Base-by-base conservation (phyloP, 805 yeast species). In the Hanseniaspora occidentalis region DNA sequence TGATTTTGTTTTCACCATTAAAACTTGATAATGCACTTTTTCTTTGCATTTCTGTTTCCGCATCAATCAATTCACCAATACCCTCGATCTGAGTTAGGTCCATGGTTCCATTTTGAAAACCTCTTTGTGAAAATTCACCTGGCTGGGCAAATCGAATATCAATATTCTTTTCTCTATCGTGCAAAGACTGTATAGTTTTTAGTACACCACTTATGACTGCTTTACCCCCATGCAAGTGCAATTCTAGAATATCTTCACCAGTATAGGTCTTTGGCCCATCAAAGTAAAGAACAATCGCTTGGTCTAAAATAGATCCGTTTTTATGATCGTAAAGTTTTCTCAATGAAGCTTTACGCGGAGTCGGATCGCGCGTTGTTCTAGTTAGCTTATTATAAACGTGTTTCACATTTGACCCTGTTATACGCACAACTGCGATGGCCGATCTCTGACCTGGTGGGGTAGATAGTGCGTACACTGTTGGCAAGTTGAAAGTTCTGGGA, bases 21-120 rank as follows among this genome's bases (percentile, higher is more conserved):
- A 89, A 76, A 21, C 89, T 76, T 2, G 70, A 64, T 13, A 86
- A 60, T 0, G 94, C 88, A 3, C 89, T 77, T 1, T 72, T 57
- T 42, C 97, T 70, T 53, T 92, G 96, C 6, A 75, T 60, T 56
- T 89, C 97, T 0, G 98, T 92, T 52, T 92, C 96, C 0, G 97
- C 95, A 50, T 88, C 88, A 31, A 92, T 84, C 54, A 88, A 62
- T 36, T 83, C 94, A 40, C 86, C 69, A 7, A 92, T 77, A 0
- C 96, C 96, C 59, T 92, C 98, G 7, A 84, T 73, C 53, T 88
- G 85, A 0, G 96, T 84, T 44, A 92, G 65, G 56, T 92, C 97
- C 50, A 84, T 68, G 38, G 80, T 66, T 0, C 88, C 83, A 56
- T 88, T 89, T 41, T 79, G 70, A 52, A 88, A 92, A 0, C 95